Evolutionary conservation across 1,284 basidiomycete genomes (phyloP).

Genomic region (Pseudozyma hubeiensis): DNA sequence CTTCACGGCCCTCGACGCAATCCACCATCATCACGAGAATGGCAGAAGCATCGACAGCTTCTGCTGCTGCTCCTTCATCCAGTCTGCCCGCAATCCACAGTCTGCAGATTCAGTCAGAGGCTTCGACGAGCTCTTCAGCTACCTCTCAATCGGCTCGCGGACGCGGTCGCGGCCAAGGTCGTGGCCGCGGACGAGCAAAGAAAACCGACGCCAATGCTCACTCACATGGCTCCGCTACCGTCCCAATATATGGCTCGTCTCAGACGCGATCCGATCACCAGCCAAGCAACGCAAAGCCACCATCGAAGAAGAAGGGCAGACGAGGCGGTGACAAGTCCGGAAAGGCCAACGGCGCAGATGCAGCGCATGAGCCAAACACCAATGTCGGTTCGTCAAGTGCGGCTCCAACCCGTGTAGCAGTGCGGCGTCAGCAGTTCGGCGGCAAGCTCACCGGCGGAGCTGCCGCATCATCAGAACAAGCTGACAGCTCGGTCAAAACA

Average conservation of each 20-base stretch:
- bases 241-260: not conserved
- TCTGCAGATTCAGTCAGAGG: slow-evolving; percentile 10
- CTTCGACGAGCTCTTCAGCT: slow-evolving; percentile 13
- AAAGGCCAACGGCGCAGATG: slow-evolving; percentile 5
- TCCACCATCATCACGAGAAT: not conserved
- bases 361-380: not conserved
- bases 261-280: not conserved
- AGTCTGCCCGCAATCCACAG: slow-evolving; percentile 19
- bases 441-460: slow-evolving; percentile 46
- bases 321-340: slow-evolving; percentile 16
- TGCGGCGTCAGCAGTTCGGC: slow-evolving; percentile 50
- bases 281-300: slow-evolving; percentile 4
- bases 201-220: slow-evolving; percentile 2
- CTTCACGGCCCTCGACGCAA: too few relatives aligned
- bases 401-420: slow-evolving; percentile 20
- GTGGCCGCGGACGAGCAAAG: slow-evolving; percentile 20
- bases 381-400: not conserved
- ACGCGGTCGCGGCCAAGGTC: slow-evolving; percentile 22
- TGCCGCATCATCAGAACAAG: not conserved
- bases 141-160: slow-evolving; percentile 16
- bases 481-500: slow-evolving; percentile 7
- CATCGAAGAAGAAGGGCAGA: slow-evolving; percentile 6
- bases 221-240: not conserved
- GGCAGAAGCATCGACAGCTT: slow-evolving; percentile 21
- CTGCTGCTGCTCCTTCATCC: slow-evolving; percentile 14